Base-by-base conservation (phyloP, 2,329 filamentous ascomycete genomes). In the Gaeumannomyces tritici region DNA sequence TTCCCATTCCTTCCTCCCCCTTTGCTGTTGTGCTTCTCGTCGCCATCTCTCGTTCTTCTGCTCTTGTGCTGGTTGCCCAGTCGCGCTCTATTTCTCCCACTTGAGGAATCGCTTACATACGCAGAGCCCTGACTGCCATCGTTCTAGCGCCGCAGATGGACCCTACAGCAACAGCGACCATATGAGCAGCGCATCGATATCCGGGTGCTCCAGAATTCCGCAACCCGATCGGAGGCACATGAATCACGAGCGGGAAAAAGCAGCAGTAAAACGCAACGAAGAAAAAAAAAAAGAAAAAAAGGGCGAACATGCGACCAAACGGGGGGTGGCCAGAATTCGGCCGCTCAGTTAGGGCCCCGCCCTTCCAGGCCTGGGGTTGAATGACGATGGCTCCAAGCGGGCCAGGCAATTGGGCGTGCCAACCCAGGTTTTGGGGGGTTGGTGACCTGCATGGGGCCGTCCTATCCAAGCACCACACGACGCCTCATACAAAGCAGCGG, bases 51-150 rank as follows among this genome's bases (percentile, higher is more conserved):
- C 29, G n/a, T 21, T 21, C 18, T 13, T 21, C 42, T 47, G 42
- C 13, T 58, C 29, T 31, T 28, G 8, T 29, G 28, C 18, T 8
- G 21, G 29, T 21, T 21, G 24, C 55, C 29, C 31, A 3, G 57
- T 51, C 33, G 55, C 55, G 1, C 51, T 28, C 12, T 35, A 15
- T 35, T 56, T 15, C 55, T 56, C 55, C 35, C 31, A 24, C 54
- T 18, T 59, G n/a, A n/a, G n/a, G n/a, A n/a, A 35, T 62, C 55
- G 29, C 61, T 62, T 55, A 62, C 55, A 56, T 56, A 57, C 51
- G 59, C 26, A n/a, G 28, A 26, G 12, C n/a, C 29, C 57, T 2
- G 27, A 33, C 56, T 24, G 29, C 56, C 24, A 21, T 8, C 42
- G 21, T n/a, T 29, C 28, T 24, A 27, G 24, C 55, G 26, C 55